These are phyloP conservation scores for Candida glucosophila DNA, from an alignment of 1,139 yeast genomes.

Conservation along the genomic window DNA sequence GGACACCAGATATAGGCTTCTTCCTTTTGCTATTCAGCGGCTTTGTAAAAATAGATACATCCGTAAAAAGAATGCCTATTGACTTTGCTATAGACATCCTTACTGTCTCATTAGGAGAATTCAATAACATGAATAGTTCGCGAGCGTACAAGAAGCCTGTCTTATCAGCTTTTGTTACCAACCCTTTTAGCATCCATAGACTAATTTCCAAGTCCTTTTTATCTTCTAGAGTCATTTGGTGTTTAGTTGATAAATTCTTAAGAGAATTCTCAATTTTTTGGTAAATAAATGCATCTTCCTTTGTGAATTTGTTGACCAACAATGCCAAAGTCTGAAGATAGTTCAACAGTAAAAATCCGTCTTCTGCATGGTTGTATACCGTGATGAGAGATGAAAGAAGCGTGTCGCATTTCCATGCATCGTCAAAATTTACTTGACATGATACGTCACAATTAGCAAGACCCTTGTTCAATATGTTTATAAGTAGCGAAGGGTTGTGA, in stretches of 20 bases:
- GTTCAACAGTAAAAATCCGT: conserved; percentile 36
- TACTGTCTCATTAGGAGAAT: conserved; percentile 24
- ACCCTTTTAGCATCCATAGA: conserved; percentile 68
- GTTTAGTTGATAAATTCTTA: conserved; percentile 2
- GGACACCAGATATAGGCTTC: conserved; percentile 37
- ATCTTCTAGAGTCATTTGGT: no score
- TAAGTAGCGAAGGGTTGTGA: conserved; percentile 26
- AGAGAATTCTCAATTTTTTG: conserved; percentile 1
- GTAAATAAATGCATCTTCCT: conserved; percentile 4
- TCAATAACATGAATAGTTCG: conserved; percentile 32
- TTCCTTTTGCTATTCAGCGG: conserved; percentile 13
- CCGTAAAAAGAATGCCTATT: conserved; percentile 58
- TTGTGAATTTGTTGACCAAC: conserved; percentile 40
- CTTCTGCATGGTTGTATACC: no score
- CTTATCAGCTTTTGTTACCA: conserved; percentile 50
- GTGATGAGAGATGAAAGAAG: conserved; percentile 12
- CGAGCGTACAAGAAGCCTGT: conserved; percentile 32
- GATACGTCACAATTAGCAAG: conserved; percentile 43
- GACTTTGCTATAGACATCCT: conserved; percentile 36
- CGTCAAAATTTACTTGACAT: conserved; percentile 6
- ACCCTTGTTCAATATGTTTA: conserved; percentile 41
- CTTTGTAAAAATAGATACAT: conserved; percentile 54
- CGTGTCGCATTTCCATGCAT: conserved; percentile 1
- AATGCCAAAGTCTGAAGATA: conserved; percentile 54
- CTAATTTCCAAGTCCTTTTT: conserved; percentile 38